Percentiles rank a stretch among this genome's conserved stretches.
These are phyloP conservation scores for Neurospora sp. DNA, from an alignment of 495 filamentous ascomycete species.

Conservation along the genomic window DNA sequence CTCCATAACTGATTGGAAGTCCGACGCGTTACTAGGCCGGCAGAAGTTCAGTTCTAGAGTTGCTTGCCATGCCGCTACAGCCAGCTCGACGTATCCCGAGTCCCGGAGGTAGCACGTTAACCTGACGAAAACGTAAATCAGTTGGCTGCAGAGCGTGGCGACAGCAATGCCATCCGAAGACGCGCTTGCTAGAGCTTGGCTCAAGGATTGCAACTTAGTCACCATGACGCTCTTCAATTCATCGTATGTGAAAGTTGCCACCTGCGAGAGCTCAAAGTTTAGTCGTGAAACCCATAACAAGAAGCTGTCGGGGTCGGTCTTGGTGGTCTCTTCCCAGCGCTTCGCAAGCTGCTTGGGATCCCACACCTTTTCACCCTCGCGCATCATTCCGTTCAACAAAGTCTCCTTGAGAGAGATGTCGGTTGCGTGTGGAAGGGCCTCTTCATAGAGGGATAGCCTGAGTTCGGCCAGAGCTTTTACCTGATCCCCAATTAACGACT, in stretches of 20 bases:
- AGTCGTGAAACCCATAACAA: conserved; percentile 65
- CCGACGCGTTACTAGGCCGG: conserved; percentile 23
- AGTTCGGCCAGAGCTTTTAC: conserved; percentile 60
- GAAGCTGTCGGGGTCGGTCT: conserved; percentile 47
- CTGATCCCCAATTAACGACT: conserved; percentile 6
- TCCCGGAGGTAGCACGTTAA: conserved; percentile 65
- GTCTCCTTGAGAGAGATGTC: conserved; percentile 36
- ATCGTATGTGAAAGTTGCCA: conserved; percentile 59
- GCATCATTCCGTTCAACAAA: conserved; percentile 57
- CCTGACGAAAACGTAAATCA: conserved; percentile 66
- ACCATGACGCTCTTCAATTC: conserved; percentile 45
- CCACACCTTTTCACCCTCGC: conserved; percentile 66
- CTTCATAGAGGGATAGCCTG: conserved; percentile 70
- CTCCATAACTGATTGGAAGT: conserved; percentile 23
- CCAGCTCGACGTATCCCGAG: conserved; percentile 69
- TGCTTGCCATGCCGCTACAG: conserved; percentile 75
- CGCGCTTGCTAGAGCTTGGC: conserved; percentile 21
- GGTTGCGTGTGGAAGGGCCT: conserved; percentile 52
- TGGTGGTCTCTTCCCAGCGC: conserved; percentile 55
- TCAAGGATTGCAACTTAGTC: conserved; percentile 44
- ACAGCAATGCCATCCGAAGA: conserved; percentile 7
- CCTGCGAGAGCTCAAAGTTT: conserved; percentile 63
- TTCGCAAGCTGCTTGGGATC: conserved; percentile 47
- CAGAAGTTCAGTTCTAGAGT: conserved; percentile 66
- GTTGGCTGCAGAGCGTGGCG: conserved; percentile 31